Evolutionary conservation across 805 yeast species (phyloP).

Genomic region (Wickerhamiella azyma): DNA sequence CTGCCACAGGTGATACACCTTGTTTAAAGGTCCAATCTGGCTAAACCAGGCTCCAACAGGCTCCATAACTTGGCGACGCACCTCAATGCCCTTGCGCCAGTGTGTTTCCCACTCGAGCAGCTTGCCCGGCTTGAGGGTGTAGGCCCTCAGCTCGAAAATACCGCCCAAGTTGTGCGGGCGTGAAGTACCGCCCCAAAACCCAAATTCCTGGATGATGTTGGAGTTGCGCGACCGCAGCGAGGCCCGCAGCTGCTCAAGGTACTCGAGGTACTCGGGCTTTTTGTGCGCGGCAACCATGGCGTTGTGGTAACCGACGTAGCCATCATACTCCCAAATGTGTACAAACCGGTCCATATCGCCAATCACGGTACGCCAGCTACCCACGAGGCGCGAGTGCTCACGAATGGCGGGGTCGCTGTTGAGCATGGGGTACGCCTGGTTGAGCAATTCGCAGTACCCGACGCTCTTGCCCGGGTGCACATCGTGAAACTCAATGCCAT

Average conservation of each 20-base stretch:
- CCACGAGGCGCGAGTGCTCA: slow-evolving; percentile 27
- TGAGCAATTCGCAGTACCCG: slow-evolving; percentile 26
- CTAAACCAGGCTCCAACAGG: slow-evolving; percentile 36
- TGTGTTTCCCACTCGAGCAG: slow-evolving; percentile 32
- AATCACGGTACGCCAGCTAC: slow-evolving; percentile 31
- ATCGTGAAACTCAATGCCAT: slow-evolving; percentile 28
- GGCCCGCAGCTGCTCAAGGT: slow-evolving; percentile 22
- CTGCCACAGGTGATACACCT: slow-evolving; percentile 33
- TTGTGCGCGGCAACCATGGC: slow-evolving; percentile 26
- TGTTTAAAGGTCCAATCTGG: slow-evolving; percentile 29
- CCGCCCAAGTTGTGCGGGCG: slow-evolving; percentile 31
- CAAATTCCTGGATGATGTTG: slow-evolving; percentile 30
- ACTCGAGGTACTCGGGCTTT: slow-evolving; percentile 22
- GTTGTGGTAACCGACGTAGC: slow-evolving; percentile 30
- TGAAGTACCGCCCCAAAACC: slow-evolving; percentile 35
- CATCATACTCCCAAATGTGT: slow-evolving; percentile 33
- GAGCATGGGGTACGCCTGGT: slow-evolving; percentile 24
- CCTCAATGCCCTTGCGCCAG: slow-evolving; percentile 31
- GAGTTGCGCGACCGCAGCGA: slow-evolving; percentile 25
- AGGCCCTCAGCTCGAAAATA: slow-evolving; percentile 29
- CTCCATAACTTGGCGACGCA: slow-evolving; percentile 34
- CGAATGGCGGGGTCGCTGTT: slow-evolving; percentile 23
- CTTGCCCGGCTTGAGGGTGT: slow-evolving; percentile 29
- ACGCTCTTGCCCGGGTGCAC: slow-evolving; percentile 26
- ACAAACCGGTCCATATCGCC: slow-evolving; percentile 31